Conservation (phyloP, 163 green algal genomes). For the Scenedesmus sp. region DNA sequence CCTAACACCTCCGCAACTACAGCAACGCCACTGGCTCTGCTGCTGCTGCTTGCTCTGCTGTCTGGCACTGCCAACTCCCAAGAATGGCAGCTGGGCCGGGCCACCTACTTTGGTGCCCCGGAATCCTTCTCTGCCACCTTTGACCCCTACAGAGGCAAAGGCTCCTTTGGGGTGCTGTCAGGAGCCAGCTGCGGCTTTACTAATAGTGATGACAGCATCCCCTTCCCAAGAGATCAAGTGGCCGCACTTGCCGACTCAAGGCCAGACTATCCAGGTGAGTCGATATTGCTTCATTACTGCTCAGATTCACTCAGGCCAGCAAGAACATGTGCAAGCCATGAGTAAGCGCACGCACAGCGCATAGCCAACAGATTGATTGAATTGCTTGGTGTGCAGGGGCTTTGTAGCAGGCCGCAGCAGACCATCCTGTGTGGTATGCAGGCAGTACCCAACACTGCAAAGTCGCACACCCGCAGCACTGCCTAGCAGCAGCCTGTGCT, state of each 20-base stretch:
- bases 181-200: conserved; percentile 46
- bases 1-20: no score
- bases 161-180: conserved; percentile 37
- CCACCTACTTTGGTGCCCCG: conserved; percentile 36
- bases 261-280: conserved; percentile 12
- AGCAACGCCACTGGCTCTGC: not conserved
- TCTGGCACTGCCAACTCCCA: not conserved
- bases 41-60: not conserved
- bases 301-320: no score
- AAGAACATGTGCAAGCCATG: no score
- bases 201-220: conserved; percentile 24
- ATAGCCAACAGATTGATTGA: no score
- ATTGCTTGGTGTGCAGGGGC: no score
- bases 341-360: no score
- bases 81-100: conserved; percentile 14
- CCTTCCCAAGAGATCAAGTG: conserved; percentile 28
- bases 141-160: conserved; percentile 10
- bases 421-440: no score
- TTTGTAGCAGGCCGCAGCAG: no score
- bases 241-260: conserved; percentile 38
- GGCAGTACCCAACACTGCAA: no score
- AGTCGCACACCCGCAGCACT: no score
- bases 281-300: not conserved
- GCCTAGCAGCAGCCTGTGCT: no score
- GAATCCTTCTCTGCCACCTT: conserved; percentile 15